These are phyloP conservation scores for Candida sonorensis DNA, from an alignment of 805 yeast species.

Conservation along the genomic window DNA sequence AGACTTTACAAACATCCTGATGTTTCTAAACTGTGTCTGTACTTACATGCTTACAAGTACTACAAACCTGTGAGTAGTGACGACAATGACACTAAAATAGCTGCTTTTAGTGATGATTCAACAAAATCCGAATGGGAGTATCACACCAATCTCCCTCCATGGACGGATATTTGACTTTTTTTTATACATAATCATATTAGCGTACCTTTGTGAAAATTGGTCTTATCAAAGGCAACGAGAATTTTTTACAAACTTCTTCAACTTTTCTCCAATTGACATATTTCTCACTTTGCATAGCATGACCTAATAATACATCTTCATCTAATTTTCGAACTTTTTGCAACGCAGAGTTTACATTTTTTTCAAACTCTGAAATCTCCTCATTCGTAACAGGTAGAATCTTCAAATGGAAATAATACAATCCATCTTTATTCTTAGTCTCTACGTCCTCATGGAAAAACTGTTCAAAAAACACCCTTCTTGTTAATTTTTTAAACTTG, in stretches of 20 bases:
- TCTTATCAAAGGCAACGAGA: too few relatives aligned
- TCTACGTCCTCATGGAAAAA: slow-evolving; percentile 7
- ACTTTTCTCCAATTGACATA: slow-evolving; percentile 16
- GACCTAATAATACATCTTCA: too few relatives aligned
- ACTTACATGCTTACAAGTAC: slow-evolving; percentile 43
- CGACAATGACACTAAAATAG: too few relatives aligned
- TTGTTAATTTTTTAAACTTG: slow-evolving; percentile 14
- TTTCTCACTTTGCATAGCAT: too few relatives aligned
- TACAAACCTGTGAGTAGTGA: too few relatives aligned
- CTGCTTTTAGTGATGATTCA: slow-evolving; percentile 3
- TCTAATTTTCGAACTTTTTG: slow-evolving; percentile 9
- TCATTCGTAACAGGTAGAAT: slow-evolving; percentile 8
- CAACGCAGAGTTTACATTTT: slow-evolving; percentile 11
- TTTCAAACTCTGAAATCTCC: slow-evolving; percentile 10
- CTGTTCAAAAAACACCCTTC: slow-evolving; percentile 12
- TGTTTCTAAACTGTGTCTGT: slow-evolving; percentile 29
- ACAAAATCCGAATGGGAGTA: slow-evolving; percentile 25
- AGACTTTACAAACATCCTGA: slow-evolving; percentile 26
- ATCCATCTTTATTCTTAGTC: slow-evolving; percentile 16
- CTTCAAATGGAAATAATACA: slow-evolving; percentile 14
- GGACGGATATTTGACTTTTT: slow-evolving; percentile 34
- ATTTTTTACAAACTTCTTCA: neutral
- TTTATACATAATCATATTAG: too few relatives aligned
- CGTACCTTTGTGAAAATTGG: too few relatives aligned
- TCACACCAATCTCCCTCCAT: slow-evolving; percentile 38